Evolutionary conservation across 2,329 filamentous ascomycete species (phyloP), one percentile per base, ranked within the genome.

Genomic region (Aspergillus flavus): DNA sequence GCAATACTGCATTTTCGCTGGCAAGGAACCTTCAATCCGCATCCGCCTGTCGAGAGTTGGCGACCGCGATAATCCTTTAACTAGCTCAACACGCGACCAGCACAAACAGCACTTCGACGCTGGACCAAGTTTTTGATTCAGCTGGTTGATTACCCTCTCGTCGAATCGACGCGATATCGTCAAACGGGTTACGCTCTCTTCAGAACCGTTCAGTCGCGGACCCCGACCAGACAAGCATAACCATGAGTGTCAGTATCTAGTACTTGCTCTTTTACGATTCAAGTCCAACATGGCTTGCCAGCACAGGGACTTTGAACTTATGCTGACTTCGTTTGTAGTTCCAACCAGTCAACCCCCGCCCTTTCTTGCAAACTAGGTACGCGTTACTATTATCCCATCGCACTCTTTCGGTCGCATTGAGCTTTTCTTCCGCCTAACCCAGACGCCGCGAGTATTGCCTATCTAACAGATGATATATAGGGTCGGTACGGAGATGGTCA

Each of bases 311-410:
- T 16, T 23, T 26, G 14, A 10, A 11, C 10, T 57, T 52, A 57
- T 50, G 14, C 72, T 76, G 69, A 76, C 63, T 43, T 39, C 5
- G 12, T 5, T n/a, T 62, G 39, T 56, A 90, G 87, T 96, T 96
- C 83, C 90, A 96, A 79, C 95, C 95, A 68, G 85, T 98, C 75
- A 99, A 99, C 86, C 95, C 95, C 76, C 92, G 94, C 79, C 95
- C 95, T 50, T 93, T 97, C 86, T 91, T 99, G 77, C 93, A 97
- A 84, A 89, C 89, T 76, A 89, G 97, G 89, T 93, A 88, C 73
- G 89, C 86, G 66, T 39, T 46, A 62, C 50, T 64, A 58, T 56
- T 43, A n/a, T 16, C 28, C 50, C 26, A 48, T 46, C 36, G 32
- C 53, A 19, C 26, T 55, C 23, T n/a, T 46, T 26, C 39, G 21